phyloP scores from a whole-genome alignment of 2,329 filamentous ascomycete genomes.

The Apiospora saccharicola region DNA sequence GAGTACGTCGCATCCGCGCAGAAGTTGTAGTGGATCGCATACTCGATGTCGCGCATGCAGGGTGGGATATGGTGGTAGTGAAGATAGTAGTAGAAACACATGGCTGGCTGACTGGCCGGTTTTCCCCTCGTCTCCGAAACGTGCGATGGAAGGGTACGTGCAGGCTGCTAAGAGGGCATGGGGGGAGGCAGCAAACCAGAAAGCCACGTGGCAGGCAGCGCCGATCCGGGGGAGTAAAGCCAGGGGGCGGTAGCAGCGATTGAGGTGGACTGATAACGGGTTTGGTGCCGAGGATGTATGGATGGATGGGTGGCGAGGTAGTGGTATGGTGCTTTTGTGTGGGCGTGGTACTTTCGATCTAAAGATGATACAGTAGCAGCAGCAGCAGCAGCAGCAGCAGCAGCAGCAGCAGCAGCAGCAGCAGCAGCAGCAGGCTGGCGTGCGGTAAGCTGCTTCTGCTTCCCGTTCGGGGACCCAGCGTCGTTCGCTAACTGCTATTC shows the following conservation, averaged over 20 bases:
- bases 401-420: no score
- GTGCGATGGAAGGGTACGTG: not conserved
- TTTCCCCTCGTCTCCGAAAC: not conserved
- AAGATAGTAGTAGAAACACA: constrained; percentile 60
- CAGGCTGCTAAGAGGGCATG: not conserved
- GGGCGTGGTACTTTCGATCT: not conserved
- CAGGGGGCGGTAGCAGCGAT: not conserved
- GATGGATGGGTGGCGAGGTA: not conserved
- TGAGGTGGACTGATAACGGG: not conserved
- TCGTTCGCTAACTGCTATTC: not conserved
- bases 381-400: no score
- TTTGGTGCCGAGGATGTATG: not conserved
- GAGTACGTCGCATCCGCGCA: constrained; percentile 46
- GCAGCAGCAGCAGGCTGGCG: no score
- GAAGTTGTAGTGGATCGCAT: constrained; percentile 52
- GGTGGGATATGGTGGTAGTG: constrained; percentile 59
- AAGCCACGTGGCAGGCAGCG: not conserved
- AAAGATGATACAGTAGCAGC: not conserved
- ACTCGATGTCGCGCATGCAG: constrained; percentile 50
- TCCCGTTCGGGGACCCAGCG: not conserved
- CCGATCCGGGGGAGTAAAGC: not conserved
- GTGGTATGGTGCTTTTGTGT: not conserved
- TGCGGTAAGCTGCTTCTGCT: constrained; percentile 3
- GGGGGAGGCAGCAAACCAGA: not conserved
- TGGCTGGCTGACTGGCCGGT: constrained; percentile 35